phyloP scores from a whole-genome alignment of 1,284 basidiomycete species.

The Sporisorium sorghi region DNA sequence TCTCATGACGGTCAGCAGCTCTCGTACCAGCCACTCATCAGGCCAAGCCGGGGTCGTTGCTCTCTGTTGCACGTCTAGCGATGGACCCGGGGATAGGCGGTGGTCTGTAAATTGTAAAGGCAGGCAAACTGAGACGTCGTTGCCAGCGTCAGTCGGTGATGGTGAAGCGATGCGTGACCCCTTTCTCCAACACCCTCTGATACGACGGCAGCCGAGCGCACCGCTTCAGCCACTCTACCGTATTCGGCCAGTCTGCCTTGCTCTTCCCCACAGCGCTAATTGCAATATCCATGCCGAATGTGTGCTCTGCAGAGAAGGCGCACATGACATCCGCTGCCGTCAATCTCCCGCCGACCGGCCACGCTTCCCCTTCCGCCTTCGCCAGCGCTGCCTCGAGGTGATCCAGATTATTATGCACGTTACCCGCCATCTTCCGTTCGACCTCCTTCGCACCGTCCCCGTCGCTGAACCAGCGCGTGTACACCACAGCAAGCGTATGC shows the following conservation, averaged over 20 bases:
- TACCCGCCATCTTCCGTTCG: conserved; percentile 19
- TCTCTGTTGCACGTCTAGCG: too few relatives aligned
- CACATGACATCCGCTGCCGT: conserved; percentile 40
- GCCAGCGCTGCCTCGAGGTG: conserved; percentile 13
- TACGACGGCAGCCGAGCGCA: conserved; percentile 13
- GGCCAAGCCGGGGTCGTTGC: too few relatives aligned
- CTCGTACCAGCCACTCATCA: too few relatives aligned
- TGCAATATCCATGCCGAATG: conserved; percentile 32
- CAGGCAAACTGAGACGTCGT: too few relatives aligned
- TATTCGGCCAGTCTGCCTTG: conserved; percentile 39
- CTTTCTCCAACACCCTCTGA: conserved; percentile 20
- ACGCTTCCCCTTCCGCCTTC: background rate
- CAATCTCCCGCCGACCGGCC: conserved; percentile 13
- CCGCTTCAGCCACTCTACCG: conserved; percentile 24
- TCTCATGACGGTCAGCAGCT: too few relatives aligned
- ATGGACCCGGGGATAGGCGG: too few relatives aligned
- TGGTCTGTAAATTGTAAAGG: too few relatives aligned
- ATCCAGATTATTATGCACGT: conserved; percentile 44
- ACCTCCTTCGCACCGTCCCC: background rate
- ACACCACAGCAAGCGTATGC: conserved; percentile 32
- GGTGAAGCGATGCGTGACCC: conserved; percentile 32
- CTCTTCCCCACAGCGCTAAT: conserved; percentile 18
- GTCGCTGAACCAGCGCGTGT: conserved; percentile 31
- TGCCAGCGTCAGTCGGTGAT: conserved; percentile 19
- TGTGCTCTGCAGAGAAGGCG: conserved; percentile 36